Conservation (phyloP, 2,329 filamentous ascomycete species). For the Cladorrhinum sp. region DNA sequence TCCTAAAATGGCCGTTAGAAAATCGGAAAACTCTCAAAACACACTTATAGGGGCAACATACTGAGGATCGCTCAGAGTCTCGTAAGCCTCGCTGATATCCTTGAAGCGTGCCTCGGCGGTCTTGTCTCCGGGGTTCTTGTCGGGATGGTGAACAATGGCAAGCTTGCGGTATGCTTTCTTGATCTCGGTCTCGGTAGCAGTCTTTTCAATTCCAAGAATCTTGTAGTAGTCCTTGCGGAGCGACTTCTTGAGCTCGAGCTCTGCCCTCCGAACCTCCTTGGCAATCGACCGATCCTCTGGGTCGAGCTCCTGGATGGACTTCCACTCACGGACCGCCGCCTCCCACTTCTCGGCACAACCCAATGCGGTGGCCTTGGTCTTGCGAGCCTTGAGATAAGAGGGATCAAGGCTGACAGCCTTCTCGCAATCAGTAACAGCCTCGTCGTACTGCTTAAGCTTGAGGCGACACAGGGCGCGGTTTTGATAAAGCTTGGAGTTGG, state of each 20-base stretch:
- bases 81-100: slow-evolving; percentile 95
- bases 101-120: slow-evolving; percentile 91
- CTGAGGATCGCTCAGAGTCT: slow-evolving; percentile 90
- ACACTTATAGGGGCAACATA: slow-evolving; percentile 47
- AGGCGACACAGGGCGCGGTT: slow-evolving; percentile 86
- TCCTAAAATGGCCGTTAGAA: slow-evolving; percentile 50
- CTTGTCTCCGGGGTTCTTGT: slow-evolving; percentile 90
- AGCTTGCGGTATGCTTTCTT: slow-evolving; percentile 97
- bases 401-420: slow-evolving; percentile 79
- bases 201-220: slow-evolving; percentile 85
- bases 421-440: slow-evolving; percentile 82
- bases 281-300: slow-evolving; percentile 75
- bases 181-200: slow-evolving; percentile 78
- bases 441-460: slow-evolving; percentile 78
- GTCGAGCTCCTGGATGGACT: slow-evolving; percentile 77
- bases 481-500: slow-evolving; percentile 90
- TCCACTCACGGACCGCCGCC: slow-evolving; percentile 83
- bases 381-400: slow-evolving; percentile 82
- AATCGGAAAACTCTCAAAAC: background rate
- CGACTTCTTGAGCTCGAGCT: slow-evolving; percentile 96
- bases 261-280: slow-evolving; percentile 84
- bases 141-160: slow-evolving; percentile 90
- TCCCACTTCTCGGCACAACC: slow-evolving; percentile 89
- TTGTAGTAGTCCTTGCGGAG: slow-evolving; percentile 99
- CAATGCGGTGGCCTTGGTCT: slow-evolving; percentile 87